Evolutionary conservation across 192 early-diverging fungal genomes (phyloP).

Genomic region (Coemansia sp.): DNA sequence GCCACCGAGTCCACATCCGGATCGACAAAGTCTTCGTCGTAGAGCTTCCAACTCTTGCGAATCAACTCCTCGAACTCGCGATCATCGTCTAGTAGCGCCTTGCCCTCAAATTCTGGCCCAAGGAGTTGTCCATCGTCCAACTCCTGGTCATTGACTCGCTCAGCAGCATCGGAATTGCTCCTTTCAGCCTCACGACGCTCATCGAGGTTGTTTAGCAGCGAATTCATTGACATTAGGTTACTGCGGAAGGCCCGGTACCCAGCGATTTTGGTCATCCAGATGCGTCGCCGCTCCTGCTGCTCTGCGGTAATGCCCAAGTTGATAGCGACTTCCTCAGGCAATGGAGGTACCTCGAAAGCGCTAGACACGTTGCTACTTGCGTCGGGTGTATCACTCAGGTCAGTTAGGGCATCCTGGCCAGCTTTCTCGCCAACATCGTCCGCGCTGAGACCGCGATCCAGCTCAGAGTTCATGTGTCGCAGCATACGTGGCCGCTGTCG

Average conservation of each 20-base stretch:
- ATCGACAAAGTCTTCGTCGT: constrained; percentile 36
- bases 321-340: constrained; percentile 20
- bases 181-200: neutral
- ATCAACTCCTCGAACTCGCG: constrained; percentile 45
- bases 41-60: constrained; percentile 36
- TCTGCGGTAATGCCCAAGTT: constrained; percentile 31
- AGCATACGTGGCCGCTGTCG: constrained; percentile 24
- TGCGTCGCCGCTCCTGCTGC: constrained; percentile 36
- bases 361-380: neutral
- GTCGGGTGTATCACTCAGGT: neutral
- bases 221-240: constrained; percentile 32
- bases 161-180: neutral
- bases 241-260: constrained; percentile 39
- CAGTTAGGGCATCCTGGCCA: neutral
- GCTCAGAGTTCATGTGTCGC: constrained; percentile 8
- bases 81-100: constrained; percentile 15
- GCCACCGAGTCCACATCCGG: neutral
- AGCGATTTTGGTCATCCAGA: constrained; percentile 45
- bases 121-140: neutral
- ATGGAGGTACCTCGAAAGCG: constrained; percentile 8
- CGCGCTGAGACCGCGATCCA: neutral
- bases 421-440: neutral
- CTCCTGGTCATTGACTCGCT: neutral
- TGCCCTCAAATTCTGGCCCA: neutral
- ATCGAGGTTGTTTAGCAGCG: constrained; percentile 19